Base-by-base conservation (phyloP, 495 filamentous ascomycete species). In the Daldinia vernicosa region DNA sequence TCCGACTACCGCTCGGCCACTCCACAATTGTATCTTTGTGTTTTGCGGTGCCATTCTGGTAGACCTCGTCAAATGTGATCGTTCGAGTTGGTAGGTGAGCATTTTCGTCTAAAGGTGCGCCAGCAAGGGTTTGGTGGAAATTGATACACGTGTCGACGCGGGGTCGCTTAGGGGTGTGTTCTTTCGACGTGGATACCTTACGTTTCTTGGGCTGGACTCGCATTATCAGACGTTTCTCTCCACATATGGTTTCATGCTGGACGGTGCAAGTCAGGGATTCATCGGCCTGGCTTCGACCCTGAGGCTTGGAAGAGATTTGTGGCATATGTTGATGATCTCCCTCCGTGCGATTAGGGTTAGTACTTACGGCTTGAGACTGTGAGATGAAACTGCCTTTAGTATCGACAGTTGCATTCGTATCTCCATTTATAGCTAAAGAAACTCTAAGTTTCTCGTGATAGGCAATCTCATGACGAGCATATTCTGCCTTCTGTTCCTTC, bases 1-100 rank as follows among this genome's bases (percentile, higher is more conserved):
- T 28, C 4, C 57, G 47, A 27, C 69, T 75, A 3, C 45, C 30
- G 0, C 57, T 17, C 0, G 81, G 83, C 28, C 70, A 81, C 45
- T 84, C 80, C 3, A 79, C 71, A 32, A 85, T 85, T 5, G 73
- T 72, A 51, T 85, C 81, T 14, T 80, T 80, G 68, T 79, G 74
- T 51, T 70, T 47, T 0, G 83, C 75, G 0, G 76, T 66, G 7
- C 80, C 77, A 30, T 69, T 52, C 26, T 80, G 75, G 62, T 75
- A 83, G 0, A 85, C 81, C 19, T 85, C 78, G 5, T 76, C 63
- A 15, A 83, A 84, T 1, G 75, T 70, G 26, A 84, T 74, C 2
- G 75, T 81, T 40, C 74, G 51, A 32, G 67, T 19, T 17, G 45
- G 27, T 15, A 12, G 14, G 43, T 58, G 35, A 7, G 17, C n/a